These are phyloP conservation scores for Gracilaria gracilis DNA, from an alignment of 23 red algal species.

Conservation along the genomic window DNA sequence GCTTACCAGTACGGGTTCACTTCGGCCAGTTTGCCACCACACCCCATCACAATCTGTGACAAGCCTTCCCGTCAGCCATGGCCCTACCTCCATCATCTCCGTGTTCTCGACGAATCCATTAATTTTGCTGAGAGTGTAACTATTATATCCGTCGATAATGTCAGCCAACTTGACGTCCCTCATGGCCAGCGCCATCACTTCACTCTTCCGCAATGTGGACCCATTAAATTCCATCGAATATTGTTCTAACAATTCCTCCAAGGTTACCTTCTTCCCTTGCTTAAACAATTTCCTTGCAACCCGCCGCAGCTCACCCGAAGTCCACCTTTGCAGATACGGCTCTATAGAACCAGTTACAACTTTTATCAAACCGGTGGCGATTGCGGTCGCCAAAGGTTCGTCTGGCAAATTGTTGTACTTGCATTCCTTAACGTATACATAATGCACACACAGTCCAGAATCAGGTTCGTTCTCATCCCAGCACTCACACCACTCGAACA, in stretches of 20 bases:
- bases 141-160: constrained; percentile 14
- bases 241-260: background rate
- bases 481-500: background rate
- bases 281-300: background rate
- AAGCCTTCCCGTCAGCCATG: constrained; percentile 11
- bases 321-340: background rate
- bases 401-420: constrained; percentile 14
- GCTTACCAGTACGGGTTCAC: constrained; percentile 14
- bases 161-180: background rate
- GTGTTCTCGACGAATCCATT: background rate
- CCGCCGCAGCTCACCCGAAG: background rate
- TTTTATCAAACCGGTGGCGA: background rate
- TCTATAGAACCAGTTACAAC: background rate
- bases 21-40: constrained; percentile 2
- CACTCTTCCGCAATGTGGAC: background rate
- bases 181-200: constrained; percentile 25
- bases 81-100: background rate
- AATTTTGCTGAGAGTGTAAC: background rate
- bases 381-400: background rate
- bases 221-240: background rate
- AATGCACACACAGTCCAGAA: background rate
- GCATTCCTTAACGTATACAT: background rate
- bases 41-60: background rate
- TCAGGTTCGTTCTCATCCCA: background rate
- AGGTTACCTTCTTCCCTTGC: background rate